Conservation (phyloP, 805 yeast genomes). For the Grigorovia yakushimaensis region DNA sequence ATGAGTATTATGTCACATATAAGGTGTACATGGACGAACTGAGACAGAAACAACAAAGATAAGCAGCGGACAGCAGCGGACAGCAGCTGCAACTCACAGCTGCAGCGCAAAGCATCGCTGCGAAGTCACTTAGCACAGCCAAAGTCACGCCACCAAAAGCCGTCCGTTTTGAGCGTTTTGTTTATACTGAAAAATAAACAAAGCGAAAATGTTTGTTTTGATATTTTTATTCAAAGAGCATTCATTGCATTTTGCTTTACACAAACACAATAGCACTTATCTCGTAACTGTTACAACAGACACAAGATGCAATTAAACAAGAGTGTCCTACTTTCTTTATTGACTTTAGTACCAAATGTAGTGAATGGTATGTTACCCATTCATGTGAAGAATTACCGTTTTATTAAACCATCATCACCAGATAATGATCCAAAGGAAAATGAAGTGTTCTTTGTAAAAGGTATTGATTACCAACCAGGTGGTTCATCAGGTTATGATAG, state of each 20-base stretch:
- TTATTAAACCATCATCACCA: slow-evolving; percentile 43
- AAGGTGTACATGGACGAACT: slow-evolving; percentile 14
- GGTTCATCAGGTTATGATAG: slow-evolving; percentile 56
- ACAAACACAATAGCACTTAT: not conserved
- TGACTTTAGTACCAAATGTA: slow-evolving; percentile 11
- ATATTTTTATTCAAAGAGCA: no score
- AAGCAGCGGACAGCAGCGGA: not conserved
- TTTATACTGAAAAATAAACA: not conserved
- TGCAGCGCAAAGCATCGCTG: not conserved
- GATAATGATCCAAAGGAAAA: slow-evolving; percentile 30
- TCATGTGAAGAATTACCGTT: slow-evolving; percentile 44
- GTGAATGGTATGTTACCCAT: slow-evolving; percentile 47
- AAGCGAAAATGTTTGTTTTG: no score
- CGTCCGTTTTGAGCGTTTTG: not conserved
- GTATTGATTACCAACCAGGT: slow-evolving; percentile 90
- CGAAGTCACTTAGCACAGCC: not conserved
- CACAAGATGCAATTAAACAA: slow-evolving; percentile 3
- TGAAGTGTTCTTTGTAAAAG: slow-evolving; percentile 67
- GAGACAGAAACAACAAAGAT: not conserved
- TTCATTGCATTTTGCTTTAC: not conserved
- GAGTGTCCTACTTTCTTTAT: slow-evolving; percentile 6
- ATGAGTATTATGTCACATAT: slow-evolving; percentile 16
- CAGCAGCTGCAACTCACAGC: no score
- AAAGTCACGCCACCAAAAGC: not conserved
- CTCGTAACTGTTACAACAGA: not conserved